Conservation (phyloP, 768 basidiomycete genomes). For the Lactarius hengduanensis region DNA sequence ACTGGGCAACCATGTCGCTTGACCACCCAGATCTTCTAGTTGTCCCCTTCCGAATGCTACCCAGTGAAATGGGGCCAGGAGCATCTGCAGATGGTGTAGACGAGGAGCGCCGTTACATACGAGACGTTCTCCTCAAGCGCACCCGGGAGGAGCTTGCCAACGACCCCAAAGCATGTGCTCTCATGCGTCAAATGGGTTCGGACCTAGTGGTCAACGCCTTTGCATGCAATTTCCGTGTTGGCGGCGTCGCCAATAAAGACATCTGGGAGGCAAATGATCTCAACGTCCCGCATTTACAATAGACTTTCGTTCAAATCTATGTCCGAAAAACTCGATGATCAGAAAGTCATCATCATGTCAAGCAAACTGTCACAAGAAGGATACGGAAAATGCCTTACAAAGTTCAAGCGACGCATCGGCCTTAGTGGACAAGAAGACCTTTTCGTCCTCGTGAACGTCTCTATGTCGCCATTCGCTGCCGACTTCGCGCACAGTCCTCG, state of each 20-base stretch:
- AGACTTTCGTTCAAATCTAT: slow-evolving; percentile 38
- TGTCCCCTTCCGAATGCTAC: slow-evolving; percentile 42
- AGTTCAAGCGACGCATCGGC: slow-evolving; percentile 41
- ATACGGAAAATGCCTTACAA: slow-evolving; percentile 38
- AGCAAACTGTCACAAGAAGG: slow-evolving; percentile 36
- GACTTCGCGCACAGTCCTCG: slow-evolving; percentile 37
- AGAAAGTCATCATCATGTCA: slow-evolving; percentile 32
- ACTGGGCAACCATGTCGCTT: slow-evolving; percentile 43
- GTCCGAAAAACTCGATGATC: slow-evolving; percentile 31
- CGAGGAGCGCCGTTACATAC: slow-evolving; percentile 29
- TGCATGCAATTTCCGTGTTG: slow-evolving; percentile 43
- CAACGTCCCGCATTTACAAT: slow-evolving; percentile 41
- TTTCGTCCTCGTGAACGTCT: slow-evolving; percentile 39
- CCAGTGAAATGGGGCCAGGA: slow-evolving; percentile 34
- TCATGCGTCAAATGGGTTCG: slow-evolving; percentile 27
- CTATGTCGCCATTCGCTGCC: slow-evolving; percentile 42
- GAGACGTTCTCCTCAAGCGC: slow-evolving; percentile 21
- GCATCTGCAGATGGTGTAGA: slow-evolving; percentile 31
- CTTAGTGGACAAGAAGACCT: slow-evolving; percentile 37
- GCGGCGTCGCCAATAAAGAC: slow-evolving; percentile 38
- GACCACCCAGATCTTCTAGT: slow-evolving; percentile 38
- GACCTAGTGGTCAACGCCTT: slow-evolving; percentile 49
- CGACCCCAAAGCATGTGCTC: slow-evolving; percentile 17
- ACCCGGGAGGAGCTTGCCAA: slow-evolving; percentile 23
- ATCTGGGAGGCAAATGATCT: slow-evolving; percentile 44